These are phyloP conservation scores for Guyanaporus albipodus DNA, from an alignment of 768 basidiomycete species.

Conservation along the genomic window DNA sequence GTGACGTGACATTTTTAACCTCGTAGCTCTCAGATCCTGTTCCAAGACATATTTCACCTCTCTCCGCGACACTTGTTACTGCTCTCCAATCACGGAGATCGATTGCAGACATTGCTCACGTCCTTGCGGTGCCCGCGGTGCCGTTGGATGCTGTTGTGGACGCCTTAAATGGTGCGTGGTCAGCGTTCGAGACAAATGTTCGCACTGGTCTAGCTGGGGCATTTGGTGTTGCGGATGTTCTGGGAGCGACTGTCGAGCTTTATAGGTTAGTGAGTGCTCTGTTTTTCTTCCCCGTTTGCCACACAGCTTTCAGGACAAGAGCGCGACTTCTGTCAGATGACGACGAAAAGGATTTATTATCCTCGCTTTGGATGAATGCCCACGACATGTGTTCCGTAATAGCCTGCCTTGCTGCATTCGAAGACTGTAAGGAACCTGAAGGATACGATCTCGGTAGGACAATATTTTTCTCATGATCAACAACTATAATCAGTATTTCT, in stretches of 20 bases:
- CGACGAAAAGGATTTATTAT: constrained; percentile 39
- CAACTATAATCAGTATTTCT: constrained; percentile 6
- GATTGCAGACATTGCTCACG: constrained; percentile 58
- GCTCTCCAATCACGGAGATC: constrained; percentile 51
- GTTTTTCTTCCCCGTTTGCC: constrained; percentile 1
- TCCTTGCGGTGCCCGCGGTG: constrained; percentile 42
- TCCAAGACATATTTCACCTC: constrained; percentile 22
- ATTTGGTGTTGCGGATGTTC: constrained; percentile 44
- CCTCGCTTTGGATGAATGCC: constrained; percentile 53
- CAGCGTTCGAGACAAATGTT: constrained; percentile 41
- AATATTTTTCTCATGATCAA: not conserved
- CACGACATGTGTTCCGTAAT: constrained; percentile 64
- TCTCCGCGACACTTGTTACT: constrained; percentile 25
- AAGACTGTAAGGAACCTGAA: constrained; percentile 58
- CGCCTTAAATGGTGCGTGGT: constrained; percentile 44
- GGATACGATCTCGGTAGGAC: constrained; percentile 58
- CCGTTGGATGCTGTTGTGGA: constrained; percentile 42
- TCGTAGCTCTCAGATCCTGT: constrained; percentile 28
- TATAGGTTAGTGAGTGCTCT: constrained; percentile 27
- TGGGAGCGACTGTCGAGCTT: constrained; percentile 43
- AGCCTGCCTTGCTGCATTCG: constrained; percentile 61
- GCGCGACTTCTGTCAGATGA: constrained; percentile 26
- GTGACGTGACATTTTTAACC: constrained; percentile 2
- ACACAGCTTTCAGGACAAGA: constrained; percentile 29
- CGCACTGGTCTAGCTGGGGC: constrained; percentile 37